Base-by-base conservation (phyloP, 352 stramenopile genomes). In the Phytophthora rubi region DNA sequence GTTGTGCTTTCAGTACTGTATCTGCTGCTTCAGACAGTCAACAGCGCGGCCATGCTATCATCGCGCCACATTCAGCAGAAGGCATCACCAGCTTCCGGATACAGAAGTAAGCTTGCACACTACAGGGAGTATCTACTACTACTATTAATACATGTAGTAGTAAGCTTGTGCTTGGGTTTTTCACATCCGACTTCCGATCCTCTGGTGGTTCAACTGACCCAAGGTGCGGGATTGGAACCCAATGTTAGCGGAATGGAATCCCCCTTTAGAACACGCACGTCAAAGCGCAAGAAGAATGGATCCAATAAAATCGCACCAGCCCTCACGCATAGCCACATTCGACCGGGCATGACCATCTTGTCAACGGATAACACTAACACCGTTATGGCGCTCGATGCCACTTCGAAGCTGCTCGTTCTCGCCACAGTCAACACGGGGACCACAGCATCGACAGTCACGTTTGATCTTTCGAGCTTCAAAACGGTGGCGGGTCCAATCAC, bases 361-460 rank as follows among this genome's bases (percentile, higher is more conserved):
- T 48, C 42, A 48, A 48, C 42, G 42, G 42, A 48, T 21, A 4
- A 48, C 42, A 48, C 42, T 16, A 48, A 48, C 42, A 48, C 16
- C 42, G 42, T 48, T 7, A 48, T 48, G 42, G 16, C 42, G 15
- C 15, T 48, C 7, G 42, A 48, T 5, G 15, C 42, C 13, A 48
- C 15, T 21, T 48, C 16, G 18, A 48, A 48, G 18, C 13, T 87
- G 54, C 70, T 86, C 10, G 79, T 87, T 2, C 33, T 90, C 12
- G 77, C 76, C 3, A 81, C 73, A 0, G 76, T 90, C 28, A 90
- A 90, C 64, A 68, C 62, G 6, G 70, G 55, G 1, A 53, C 65
- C 9, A 28, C 61, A 0, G 52, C 63, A 5, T 73, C 76, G 47
- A 77, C 59, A 8, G 51, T 81, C 28, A 81, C 62, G 26, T 88